These are phyloP conservation scores for Rubia yunnanensis DNA, from an alignment of 257 asterid species.

Conservation along the genomic window DNA sequence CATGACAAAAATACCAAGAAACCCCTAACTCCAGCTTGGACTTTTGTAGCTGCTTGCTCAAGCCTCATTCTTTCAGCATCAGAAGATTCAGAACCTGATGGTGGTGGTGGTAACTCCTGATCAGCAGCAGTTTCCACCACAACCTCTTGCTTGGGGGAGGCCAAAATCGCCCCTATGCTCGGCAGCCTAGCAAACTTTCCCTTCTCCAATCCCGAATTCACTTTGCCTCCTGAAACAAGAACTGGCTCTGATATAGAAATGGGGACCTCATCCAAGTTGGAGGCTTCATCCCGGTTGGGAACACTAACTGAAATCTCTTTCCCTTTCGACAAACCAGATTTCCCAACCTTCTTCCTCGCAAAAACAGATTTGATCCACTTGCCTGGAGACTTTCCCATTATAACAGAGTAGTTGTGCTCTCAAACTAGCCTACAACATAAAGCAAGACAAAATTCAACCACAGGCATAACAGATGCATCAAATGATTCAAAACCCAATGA, in stretches of 20 bases:
- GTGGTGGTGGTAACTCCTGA: slow-evolving; percentile 17
- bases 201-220: slow-evolving; percentile 18
- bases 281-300: slow-evolving; percentile 19
- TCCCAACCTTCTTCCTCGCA: slow-evolving; percentile 38
- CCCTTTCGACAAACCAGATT: slow-evolving; percentile 30
- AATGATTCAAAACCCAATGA: not conserved
- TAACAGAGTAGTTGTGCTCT: slow-evolving; percentile 3
- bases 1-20: slow-evolving; percentile 28
- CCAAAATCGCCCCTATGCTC: slow-evolving; percentile 17
- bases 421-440: slow-evolving; percentile 3
- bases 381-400: slow-evolving; percentile 68
- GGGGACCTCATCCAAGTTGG: slow-evolving; percentile 23
- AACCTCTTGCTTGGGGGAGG: slow-evolving; percentile 23
- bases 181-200: slow-evolving; percentile 12
- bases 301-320: slow-evolving; percentile 23
- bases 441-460: not conserved
- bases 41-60: slow-evolving; percentile 46
- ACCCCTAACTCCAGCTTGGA: slow-evolving; percentile 46
- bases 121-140: slow-evolving; percentile 15
- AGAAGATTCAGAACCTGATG: slow-evolving; percentile 24
- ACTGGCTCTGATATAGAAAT: slow-evolving; percentile 25
- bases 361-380: slow-evolving; percentile 53
- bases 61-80: slow-evolving; percentile 29
- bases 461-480: not conserved
- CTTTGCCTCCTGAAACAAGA: slow-evolving; percentile 12